These are phyloP conservation scores for Rhodosorus marinus DNA, from an alignment of 23 red algal species.

Conservation along the genomic window DNA sequence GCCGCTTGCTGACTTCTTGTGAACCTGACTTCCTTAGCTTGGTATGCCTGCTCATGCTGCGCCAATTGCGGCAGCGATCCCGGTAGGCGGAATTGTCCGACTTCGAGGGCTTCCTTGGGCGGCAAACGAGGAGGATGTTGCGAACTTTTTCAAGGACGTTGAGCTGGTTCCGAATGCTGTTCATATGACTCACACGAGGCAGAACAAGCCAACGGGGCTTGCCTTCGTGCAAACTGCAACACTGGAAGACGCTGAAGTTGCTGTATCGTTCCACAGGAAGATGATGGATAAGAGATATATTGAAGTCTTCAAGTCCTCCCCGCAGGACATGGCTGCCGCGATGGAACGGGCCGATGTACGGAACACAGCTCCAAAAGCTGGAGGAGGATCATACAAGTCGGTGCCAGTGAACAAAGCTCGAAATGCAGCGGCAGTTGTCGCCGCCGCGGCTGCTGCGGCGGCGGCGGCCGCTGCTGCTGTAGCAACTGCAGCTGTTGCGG, in stretches of 20 bases:
- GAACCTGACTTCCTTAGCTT: too few species aligned
- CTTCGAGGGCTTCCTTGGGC: constrained; percentile 90
- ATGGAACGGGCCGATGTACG: constrained; percentile 37
- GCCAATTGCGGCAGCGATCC: constrained; percentile 45
- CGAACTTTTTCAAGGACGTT: constrained; percentile 35
- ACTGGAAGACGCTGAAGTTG: constrained; percentile 22
- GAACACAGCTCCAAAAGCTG: too few species aligned
- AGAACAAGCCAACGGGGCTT: constrained; percentile 70
- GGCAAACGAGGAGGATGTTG: constrained; percentile 37
- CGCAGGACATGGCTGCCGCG: constrained; percentile 62
- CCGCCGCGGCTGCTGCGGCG: too few species aligned
- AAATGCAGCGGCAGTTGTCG: too few species aligned
- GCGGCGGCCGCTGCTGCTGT: too few species aligned
- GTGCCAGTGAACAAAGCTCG: too few species aligned
- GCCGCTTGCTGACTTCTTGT: too few species aligned
- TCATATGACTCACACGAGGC: constrained; percentile 56
- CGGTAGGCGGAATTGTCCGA: constrained; percentile 58
- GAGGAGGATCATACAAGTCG: too few species aligned
- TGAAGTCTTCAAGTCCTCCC: constrained; percentile 78
- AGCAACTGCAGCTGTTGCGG: too few species aligned
- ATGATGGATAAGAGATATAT: constrained; percentile 83
- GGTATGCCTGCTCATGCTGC: constrained; percentile 37
- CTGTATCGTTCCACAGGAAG: constrained; percentile 32
- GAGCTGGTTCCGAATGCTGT: constrained; percentile 38
- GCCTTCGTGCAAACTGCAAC: constrained; percentile 53